Base-by-base conservation (phyloP, 768 basidiomycete genomes). In the Suillus decipiens region DNA sequence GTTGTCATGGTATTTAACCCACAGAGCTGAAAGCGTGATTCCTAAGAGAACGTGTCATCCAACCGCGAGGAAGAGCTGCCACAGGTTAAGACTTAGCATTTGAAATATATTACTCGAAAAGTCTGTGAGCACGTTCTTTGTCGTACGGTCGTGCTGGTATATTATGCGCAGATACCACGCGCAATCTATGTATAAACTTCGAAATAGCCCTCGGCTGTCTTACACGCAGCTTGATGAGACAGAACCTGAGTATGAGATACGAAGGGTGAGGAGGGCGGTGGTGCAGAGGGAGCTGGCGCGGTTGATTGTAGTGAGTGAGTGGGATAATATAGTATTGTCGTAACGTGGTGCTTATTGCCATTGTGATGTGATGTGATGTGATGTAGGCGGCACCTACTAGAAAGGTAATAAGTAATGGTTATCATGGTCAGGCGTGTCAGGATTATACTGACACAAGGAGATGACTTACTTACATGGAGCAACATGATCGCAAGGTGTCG, bases 341-440 rank as follows among this genome's bases (percentile, higher is more conserved):
- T 28, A 14, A 24, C 3, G 14, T 0, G 9, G 17, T 59, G 61
- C 66, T 58, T 31, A 71, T 61, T 50, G 15, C 9, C 9, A 51
- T 10, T 31, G 50, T 31, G 28, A 50, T 31, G 4, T 31, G 15
- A 14, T 28, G n/a, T n/a, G n/a, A n/a, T n/a, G n/a, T n/a, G n/a
- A n/a, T 10, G 28, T 63, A 76, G 74, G 68, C 75, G 19, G 70
- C 75, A 36, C 68, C 73, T 47, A 68, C 75, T 47, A 68, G 63
- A 51, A 62, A 66, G 34, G 33, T 62, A 43, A 58, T 28, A 17
- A 15, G 53, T 22, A 59, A 56, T 33, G 60, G 64, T 24, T 12
- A 47, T 47, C 45, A 22, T 47, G n/a, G 5, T 14, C 62, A 64
- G 71, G 74, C 48, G 71, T 67, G 68, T 71, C 66, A 51, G 36